A percentile compares a stretch with the other conserved stretches of the same genome.
These are phyloP conservation scores for Crucibulum laeve DNA, from an alignment of 768 basidiomycete genomes.

Conservation along the genomic window DNA sequence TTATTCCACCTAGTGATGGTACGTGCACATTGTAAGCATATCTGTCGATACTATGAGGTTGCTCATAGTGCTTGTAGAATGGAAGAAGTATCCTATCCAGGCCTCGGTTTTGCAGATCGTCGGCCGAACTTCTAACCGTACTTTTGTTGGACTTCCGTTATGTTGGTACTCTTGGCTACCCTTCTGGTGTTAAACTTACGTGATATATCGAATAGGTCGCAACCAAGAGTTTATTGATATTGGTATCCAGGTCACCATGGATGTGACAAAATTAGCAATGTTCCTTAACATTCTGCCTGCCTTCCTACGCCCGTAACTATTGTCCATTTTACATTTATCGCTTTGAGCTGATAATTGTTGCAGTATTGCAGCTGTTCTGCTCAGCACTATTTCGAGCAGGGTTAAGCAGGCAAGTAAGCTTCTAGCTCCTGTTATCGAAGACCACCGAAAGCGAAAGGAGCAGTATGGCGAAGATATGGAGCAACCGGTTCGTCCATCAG, in stretches of 20 bases:
- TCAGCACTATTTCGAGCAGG: slow-evolving; percentile 15
- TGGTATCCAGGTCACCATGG: slow-evolving; percentile 28
- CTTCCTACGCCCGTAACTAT: slow-evolving; percentile 39
- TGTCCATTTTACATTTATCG: neutral
- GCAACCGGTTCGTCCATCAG: neutral
- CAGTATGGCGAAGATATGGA: neutral
- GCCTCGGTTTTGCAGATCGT: slow-evolving; percentile 28
- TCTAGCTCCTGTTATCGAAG: slow-evolving; percentile 20
- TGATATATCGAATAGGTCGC: slow-evolving; percentile 23
- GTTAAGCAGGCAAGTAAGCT: slow-evolving; percentile 18
- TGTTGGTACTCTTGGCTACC: slow-evolving; percentile 23
- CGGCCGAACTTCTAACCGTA: slow-evolving; percentile 32
- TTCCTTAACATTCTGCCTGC: slow-evolving; percentile 34
- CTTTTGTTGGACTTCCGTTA: slow-evolving; percentile 41
- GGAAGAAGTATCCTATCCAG: slow-evolving; percentile 23
- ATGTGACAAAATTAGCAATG: slow-evolving; percentile 23
- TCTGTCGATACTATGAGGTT: too few species aligned
- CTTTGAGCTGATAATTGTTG: neutral
- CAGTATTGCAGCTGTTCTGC: slow-evolving; percentile 19
- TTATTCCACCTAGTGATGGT: slow-evolving; percentile 25
- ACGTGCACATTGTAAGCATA: too few species aligned
- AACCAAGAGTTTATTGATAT: slow-evolving; percentile 34
- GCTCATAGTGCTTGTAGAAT: too few species aligned
- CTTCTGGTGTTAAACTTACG: neutral
- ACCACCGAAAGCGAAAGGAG: slow-evolving; percentile 1